Base-by-base conservation (phyloP, 768 basidiomycete genomes). In the Hirschioporus abietinus region DNA sequence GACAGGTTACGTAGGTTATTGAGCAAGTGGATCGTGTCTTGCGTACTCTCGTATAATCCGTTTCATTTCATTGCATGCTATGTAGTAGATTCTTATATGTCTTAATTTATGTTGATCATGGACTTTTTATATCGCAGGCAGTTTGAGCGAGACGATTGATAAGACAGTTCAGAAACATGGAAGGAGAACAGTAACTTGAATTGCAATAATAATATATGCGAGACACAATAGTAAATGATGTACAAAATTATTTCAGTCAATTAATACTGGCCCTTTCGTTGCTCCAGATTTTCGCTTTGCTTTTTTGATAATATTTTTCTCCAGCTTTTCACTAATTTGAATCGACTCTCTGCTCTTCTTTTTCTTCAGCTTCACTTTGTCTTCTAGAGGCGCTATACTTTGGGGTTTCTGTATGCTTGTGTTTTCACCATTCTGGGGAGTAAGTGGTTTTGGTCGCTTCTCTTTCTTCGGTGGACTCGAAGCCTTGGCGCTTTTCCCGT, bases 21-120 rank as follows among this genome's bases (percentile, higher is more conserved):
- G 76, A 81, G 71, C 80, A 80, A 80, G 89, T 90, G 1, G 85
- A 91, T 69, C 78, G 80, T 61, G 86, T 88, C 23, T 72, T 92
- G 66, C 86, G 83, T 74, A 84, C 84, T 27, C 77, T 91, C 64
- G 79, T 82, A 77, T 70, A 70, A 70, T 62, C n/a, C 62, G 30
- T 65, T 58, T 58, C 35, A 42, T 58, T 63, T 67, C 60, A 63
- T 64, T 60, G 70, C 67, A 66, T 66, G 67, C 65, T 57, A 65
- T 70, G 63, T 30, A 15, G 42, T 52, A 15, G 42, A 52, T 52
- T 52, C 6, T 52, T 52, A 52, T 52, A 52, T 52, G 42, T 52
- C 42, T 6, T 52, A 52, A 52, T 20, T 52, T 52, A 52, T 52
- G 42, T 52, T 52, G 30, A 52, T 20, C 20, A 5, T 52, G 42